A percentile compares a stretch with the other conserved stretches of the same genome.
These are phyloP conservation scores for Piloderma croceum DNA, from an alignment of 768 basidiomycete species.

Conservation along the genomic window DNA sequence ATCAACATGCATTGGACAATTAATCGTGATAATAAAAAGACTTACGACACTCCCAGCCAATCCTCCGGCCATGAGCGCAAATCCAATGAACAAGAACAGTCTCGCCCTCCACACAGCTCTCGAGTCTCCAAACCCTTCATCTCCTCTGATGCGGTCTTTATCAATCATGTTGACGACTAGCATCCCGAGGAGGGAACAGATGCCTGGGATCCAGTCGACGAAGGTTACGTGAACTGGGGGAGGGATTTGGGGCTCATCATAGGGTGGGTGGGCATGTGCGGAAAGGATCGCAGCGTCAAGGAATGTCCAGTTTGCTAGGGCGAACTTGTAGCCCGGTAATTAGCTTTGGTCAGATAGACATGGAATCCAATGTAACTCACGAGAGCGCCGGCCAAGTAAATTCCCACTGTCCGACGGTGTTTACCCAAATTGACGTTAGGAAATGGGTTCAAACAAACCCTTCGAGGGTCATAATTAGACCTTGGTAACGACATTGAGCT, in stretches of 20 bases:
- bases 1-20: neutral
- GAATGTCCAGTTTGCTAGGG: conserved; percentile 92
- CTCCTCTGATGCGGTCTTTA: conserved; percentile 80
- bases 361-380: conserved; percentile 34
- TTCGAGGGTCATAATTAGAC: conserved; percentile 76
- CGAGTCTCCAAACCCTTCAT: conserved; percentile 76
- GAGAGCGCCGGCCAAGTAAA: conserved; percentile 88
- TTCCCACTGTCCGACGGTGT: conserved; percentile 76
- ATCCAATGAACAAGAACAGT: conserved; percentile 88
- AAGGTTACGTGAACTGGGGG: conserved; percentile 81
- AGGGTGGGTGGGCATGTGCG: conserved; percentile 74
- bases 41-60: conserved; percentile 94
- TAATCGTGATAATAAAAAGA: conserved; percentile 14
- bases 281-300: conserved; percentile 90
- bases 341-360: conserved; percentile 5
- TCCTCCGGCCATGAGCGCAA: conserved; percentile 96
- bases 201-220: conserved; percentile 96
- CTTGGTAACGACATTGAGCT: conserved; percentile 63
- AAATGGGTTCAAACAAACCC: conserved; percentile 85
- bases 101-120: conserved; percentile 88
- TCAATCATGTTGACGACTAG: conserved; percentile 91
- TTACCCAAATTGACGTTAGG: conserved; percentile 70
- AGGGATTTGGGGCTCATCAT: conserved; percentile 61
- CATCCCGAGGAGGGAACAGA: conserved; percentile 90
- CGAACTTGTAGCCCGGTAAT: conserved; percentile 65